Base-by-base conservation (phyloP, 1,284 basidiomycete genomes). In the Vanrija humicola region DNA sequence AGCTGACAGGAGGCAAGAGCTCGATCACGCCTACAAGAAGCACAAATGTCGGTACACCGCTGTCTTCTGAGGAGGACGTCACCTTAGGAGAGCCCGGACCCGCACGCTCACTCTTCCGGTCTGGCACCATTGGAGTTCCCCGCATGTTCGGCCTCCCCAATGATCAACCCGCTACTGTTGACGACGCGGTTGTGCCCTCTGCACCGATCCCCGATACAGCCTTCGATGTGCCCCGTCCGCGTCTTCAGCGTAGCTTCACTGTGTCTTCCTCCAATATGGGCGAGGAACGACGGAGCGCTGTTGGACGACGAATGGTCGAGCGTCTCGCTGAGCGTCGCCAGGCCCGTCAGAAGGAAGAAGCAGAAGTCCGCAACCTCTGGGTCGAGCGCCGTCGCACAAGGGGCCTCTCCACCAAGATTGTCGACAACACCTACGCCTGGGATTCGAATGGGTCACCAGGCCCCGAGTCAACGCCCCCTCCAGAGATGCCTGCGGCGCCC, bases 271-370 rank as follows among this genome's bases (percentile, higher is more conserved):
- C 70, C 16, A 73, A 75, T 54, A 72, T 73, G 70, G 73, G 73
- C 10, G 72, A 73, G 42, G 76, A 77, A 50, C 60, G 75, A n/a
- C 59, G 76, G 38, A 76, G 74, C 55, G 76, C 72, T 0, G 75
- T 77, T 1, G 76, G 76, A 3, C 58, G 76, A 34, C 61, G 73
- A 28, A 78, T 78, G 76, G 73, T 78, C 23, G 67, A 66, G 45
- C 54, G 74, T 9, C 58, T 78, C 40, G 74, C 66, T 0, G 70
- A 72, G 46, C 59, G 76, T 8, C 59, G 64, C 23, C 72, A 65
- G 3, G 68, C 70, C 1, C 63, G 70, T 34, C 60, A 72, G 40
- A 54, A 70, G 51, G 70, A 74, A 50, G 69, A 73, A 43, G 60
- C 55, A 1, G 65, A 73, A 56, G 72, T 72, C 9, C 55, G 66